Base-by-base conservation (phyloP, 2,329 filamentous ascomycete genomes). In the Arthrobotrys musiformis region DNA sequence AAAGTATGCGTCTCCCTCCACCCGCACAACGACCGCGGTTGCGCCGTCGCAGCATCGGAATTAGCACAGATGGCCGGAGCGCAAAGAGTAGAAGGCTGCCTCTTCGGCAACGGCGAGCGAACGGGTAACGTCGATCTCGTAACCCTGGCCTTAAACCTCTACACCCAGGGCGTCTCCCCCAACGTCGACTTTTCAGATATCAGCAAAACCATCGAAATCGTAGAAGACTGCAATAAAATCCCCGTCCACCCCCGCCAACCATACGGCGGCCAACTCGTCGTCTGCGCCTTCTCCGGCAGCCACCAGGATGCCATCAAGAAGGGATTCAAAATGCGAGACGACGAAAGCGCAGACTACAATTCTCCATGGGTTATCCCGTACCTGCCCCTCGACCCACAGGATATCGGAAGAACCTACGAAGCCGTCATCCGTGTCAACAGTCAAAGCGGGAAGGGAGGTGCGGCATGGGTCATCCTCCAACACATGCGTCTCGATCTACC, bases 251-350 rank as follows among this genome's bases (percentile, higher is more conserved):
- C 92, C 62, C 90, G 94, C 79, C 92, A 93, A 76, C 94, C 94
- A 0, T 98, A 98, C 81, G 94, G 92, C 63, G 94, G 94, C 28
- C 92, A 93, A 81, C 88, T 97, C 79, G 93, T 97, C n/a, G 91
- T 94, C 26, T 95, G 91, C 82, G 93, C 94, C 24, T 97, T 97
- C 85, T 93, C 90, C 79, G 94, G 94, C 67, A 93, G 90, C 26
- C 94, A 98, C 84, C 94, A 98, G 84, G 94, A 98, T 82, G 94
- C 94, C 63, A 97, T 97, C 86, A 96, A 96, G 85, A 97, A 97
- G 86, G 91, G 91, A 0, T 93, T 95, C 86, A 88, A 92, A 82
- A 82, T 86, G 44, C 91, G 94, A 74, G 88, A 93, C 82, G 84
- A 86, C 50, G 84, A 87, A 0, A 87, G 86, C 66, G 86, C 87